Base-by-base conservation (phyloP, 1,284 basidiomycete species). In the Mycena citricolor region DNA sequence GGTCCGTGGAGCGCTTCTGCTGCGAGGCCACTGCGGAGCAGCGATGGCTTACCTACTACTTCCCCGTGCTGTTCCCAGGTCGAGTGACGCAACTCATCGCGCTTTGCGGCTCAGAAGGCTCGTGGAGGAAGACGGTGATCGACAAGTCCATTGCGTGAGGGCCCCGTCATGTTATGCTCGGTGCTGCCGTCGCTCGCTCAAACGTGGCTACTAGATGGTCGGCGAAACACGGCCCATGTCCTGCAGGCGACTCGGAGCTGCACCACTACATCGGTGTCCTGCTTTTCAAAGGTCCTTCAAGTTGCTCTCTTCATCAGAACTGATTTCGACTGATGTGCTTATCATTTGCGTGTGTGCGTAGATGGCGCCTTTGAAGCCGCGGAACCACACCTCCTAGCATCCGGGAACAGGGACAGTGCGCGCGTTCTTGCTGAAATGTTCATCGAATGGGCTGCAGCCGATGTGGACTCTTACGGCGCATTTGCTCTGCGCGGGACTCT, bases 221-320 rank as follows among this genome's bases (percentile, higher is more conserved):
- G 34, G 74, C 81, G 8, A 88, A 84, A 58, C 73, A 77, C 51
- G 83, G 88, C 4, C 62, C 73, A n/a, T 84, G 77, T 62, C 87
- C 91, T 12, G 79, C 83, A 25, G 94, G 94, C 23, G 94, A 97
- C 70, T 82, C 84, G 24, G 79, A 79, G 42, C 69, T 97, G 35
- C 90, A 91, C 41, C 83, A 90, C 54, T 95, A 95, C 63, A 66
- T 94, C 41, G 94, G 92, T 6, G 86, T 94, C 61, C 67, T 94
- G 26, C 72, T 93, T 20, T 89, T 83, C 69, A 94, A 92, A 76
- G 93, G 92, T 88, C 49, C 26, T 70, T 53, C 13, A 8, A 28
- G 31, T 17, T 31, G 37, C 17, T 35, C 29, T 24, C 4, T n/a
- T n/a, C n/a, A n/a, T n/a, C 8, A 24, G 8, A 4, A 28, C 31